A percentile compares a stretch with the other conserved stretches of the same genome.
These are phyloP conservation scores for Mycena alexandri DNA, from an alignment of 768 basidiomycete genomes.

Conservation along the genomic window DNA sequence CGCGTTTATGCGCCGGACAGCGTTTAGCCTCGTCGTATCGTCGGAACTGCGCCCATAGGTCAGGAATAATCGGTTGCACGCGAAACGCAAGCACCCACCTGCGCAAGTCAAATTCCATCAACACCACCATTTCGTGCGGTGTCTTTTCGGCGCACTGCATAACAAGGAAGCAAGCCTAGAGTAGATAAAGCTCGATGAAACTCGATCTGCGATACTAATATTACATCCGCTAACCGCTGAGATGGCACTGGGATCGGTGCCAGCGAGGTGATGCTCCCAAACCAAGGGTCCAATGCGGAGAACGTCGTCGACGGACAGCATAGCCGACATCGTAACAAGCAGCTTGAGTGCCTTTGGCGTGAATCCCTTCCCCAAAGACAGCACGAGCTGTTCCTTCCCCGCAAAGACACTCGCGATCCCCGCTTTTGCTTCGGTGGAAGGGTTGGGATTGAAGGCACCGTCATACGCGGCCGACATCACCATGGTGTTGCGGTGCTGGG, in stretches of 20 bases:
- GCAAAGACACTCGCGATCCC: conserved; percentile 53
- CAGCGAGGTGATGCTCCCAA: conserved; percentile 67
- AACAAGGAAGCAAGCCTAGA: conserved; percentile 70
- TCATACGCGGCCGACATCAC: conserved; percentile 48
- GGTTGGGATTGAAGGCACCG: conserved; percentile 37
- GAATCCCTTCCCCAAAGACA: conserved; percentile 61
- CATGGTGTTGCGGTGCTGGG: conserved; percentile 59
- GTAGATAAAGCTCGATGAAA: background rate
- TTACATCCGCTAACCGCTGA: conserved; percentile 59
- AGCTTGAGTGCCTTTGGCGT: conserved; percentile 65
- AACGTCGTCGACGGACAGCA: conserved; percentile 65
- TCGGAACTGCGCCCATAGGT: conserved; percentile 57
- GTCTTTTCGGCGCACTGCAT: conserved; percentile 82
- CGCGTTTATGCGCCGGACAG: conserved; percentile 66
- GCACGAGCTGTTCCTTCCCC: conserved; percentile 53
- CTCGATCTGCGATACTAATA: background rate
- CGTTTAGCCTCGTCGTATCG: conserved; percentile 59
- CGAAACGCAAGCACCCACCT: conserved; percentile 58
- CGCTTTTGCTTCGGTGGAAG: conserved; percentile 38
- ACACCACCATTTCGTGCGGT: conserved; percentile 58
- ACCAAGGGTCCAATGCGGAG: conserved; percentile 64
- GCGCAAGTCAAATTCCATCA: conserved; percentile 67
- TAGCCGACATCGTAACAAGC: conserved; percentile 71
- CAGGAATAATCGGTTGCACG: no score
- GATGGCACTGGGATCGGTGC: conserved; percentile 57